Percentiles rank a stretch among this genome's conserved stretches.
phyloP scores from a whole-genome alignment of 441 rosid species.

The Gossypium lobatum region DNA sequence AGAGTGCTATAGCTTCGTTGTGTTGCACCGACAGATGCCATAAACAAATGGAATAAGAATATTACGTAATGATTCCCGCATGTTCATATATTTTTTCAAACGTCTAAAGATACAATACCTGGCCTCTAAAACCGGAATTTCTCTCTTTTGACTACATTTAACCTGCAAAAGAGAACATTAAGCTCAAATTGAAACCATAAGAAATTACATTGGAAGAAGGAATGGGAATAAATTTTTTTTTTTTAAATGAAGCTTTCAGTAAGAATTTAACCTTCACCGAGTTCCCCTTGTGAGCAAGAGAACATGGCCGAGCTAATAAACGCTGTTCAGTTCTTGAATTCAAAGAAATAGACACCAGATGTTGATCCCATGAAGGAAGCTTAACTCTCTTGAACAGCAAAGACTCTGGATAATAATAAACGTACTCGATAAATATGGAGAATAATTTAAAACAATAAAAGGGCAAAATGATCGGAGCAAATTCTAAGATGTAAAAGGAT shows the following conservation, averaged over 20 bases:
- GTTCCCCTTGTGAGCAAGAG: constrained; percentile 10
- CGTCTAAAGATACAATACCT: constrained; percentile 36
- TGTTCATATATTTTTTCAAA: background rate
- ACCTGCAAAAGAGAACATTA: constrained; percentile 30
- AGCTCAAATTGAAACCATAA: background rate
- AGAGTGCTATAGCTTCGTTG: background rate
- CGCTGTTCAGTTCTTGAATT: constrained; percentile 24
- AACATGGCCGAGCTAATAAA: background rate
- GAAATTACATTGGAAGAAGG: background rate
- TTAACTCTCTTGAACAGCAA: constrained; percentile 22
- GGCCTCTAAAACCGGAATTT: constrained; percentile 44
- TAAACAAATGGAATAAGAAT: background rate
- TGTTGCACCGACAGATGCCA: background rate
- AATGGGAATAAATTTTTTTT: no score
- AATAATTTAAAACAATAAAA: background rate
- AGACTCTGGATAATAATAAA: constrained; percentile 29
- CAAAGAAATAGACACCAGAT: constrained; percentile 23
- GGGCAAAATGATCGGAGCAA: background rate
- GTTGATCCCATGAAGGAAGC: constrained; percentile 24
- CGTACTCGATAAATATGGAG: background rate
- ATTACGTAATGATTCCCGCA: background rate
- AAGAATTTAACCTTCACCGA: constrained; percentile 26
- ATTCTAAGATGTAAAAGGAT: background rate
- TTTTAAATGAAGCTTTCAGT: background rate
- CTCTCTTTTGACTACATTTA: constrained; percentile 49